Conservation (phyloP, 805 yeast genomes). For the Myxozyma sirexii region DNA sequence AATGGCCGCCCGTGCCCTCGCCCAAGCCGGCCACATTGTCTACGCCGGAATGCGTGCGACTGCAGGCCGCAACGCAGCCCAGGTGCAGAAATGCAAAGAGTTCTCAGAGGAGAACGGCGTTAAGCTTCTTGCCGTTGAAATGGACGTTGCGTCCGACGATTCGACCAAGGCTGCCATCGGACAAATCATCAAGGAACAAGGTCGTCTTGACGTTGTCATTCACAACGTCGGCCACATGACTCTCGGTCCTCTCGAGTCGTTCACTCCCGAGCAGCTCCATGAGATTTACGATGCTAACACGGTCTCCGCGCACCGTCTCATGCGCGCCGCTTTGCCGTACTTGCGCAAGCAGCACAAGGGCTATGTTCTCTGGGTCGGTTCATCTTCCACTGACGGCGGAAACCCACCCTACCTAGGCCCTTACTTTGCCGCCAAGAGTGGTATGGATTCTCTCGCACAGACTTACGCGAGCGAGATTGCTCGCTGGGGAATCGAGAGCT, state of each 20-base stretch:
- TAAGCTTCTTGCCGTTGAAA: slow-evolving; percentile 1
- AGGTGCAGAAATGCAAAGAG: slow-evolving; percentile 3
- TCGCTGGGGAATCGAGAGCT: slow-evolving; percentile 12
- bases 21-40: slow-evolving; percentile 12
- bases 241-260: slow-evolving; percentile 11
- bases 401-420: slow-evolving; percentile 11
- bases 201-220: slow-evolving; percentile 12
- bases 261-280: slow-evolving; percentile 12
- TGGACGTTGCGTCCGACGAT: slow-evolving; percentile 13
- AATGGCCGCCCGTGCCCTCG: slow-evolving; percentile 14
- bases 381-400: slow-evolving; percentile 13
- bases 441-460: slow-evolving; percentile 13
- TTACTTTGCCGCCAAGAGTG: slow-evolving; percentile 14
- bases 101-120: slow-evolving; percentile 5
- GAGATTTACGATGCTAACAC: slow-evolving; percentile 9
- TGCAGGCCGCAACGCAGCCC: background rate
- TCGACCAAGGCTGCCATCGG: slow-evolving; percentile 3
- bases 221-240: slow-evolving; percentile 17
- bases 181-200: slow-evolving; percentile 4
- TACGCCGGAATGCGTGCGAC: slow-evolving; percentile 17
- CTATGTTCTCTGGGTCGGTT: slow-evolving; percentile 10
- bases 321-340: slow-evolving; percentile 10
- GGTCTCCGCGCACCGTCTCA: slow-evolving; percentile 12
- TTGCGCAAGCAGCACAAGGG: slow-evolving; percentile 10
- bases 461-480: slow-evolving; percentile 12